Evolutionary conservation across 768 basidiomycete genomes (phyloP), one percentile per base, ranked within the genome.

Genomic region (Agaricus blazei): DNA sequence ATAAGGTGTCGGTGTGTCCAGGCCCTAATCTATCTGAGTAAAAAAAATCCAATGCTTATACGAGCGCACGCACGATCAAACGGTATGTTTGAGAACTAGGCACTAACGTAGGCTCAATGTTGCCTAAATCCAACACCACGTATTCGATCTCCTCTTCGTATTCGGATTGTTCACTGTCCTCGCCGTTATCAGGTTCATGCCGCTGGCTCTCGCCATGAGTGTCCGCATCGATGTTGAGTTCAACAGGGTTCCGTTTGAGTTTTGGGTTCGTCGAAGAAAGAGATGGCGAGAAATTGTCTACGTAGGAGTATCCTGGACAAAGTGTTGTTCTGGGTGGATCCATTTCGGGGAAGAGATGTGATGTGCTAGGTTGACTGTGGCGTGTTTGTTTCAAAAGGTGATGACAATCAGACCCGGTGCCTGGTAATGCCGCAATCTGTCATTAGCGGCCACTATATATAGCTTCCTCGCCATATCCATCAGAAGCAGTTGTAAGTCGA

Each of bases 1-100:
- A 60, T 83, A 90, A 0, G 90, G 90, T 0, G 82, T 85, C 0
- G 87, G 81, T 0, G 87, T 87, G 63, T 93, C 88, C 24, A 92
- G 66, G 1, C 89, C 90, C 90, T 88, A 60, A 14, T 26, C 43
- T 27, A 27, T 54, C 27, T 12, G 15, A 43, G 45, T 14, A 41
- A 41, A 41, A 5, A 41, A 6, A 9, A 45, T 49, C 51, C 27
- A 27, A 19, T 24, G 46, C 27, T 26, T 26, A 45, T 37, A 7
- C 19, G 19, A 44, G 38, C 28, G 34, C 26, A 73, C 88, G 68
- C 66, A 90, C 90, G 52, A 90, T 87, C n/a, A 91, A 71, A 44
- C 85, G 80, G 64, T 86, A 91, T 1, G 81, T 73, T 0, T 83
- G 78, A 0, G 83, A 82, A 62, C 81, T 90, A 1, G 88, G 85